Conservation (phyloP, 1,284 basidiomycete species). For the Boletellus sp. region DNA sequence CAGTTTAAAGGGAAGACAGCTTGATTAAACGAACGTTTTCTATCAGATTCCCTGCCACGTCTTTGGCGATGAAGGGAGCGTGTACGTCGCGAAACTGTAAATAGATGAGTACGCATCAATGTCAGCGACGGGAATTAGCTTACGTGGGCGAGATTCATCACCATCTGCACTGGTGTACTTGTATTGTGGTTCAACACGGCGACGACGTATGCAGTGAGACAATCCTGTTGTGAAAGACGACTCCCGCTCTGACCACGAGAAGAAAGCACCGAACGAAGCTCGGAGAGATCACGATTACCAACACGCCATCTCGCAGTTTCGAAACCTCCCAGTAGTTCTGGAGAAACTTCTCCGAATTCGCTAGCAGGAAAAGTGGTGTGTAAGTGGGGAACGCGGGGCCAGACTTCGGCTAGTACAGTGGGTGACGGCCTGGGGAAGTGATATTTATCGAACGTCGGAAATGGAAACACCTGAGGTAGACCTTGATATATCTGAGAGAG, state of each 20-base stretch:
- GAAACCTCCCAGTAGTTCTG: constrained; percentile 7
- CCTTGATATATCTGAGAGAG: constrained; percentile 17
- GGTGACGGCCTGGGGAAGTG: constrained; percentile 18
- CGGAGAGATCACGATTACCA: not conserved
- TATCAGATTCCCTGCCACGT: constrained; percentile 28
- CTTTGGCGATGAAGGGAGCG: constrained; percentile 17
- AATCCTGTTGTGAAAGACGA: too few relatives aligned
- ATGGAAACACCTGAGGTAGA: constrained; percentile 2
- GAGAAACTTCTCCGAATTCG: constrained; percentile 14
- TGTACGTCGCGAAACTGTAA: constrained; percentile 27
- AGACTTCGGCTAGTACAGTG: too few relatives aligned
- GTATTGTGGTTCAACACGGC: too few relatives aligned
- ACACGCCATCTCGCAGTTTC: constrained; percentile 22
- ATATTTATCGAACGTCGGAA: constrained; percentile 5
- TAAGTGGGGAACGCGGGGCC: too few relatives aligned
- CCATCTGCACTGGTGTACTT: too few relatives aligned
- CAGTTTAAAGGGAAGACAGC: too few relatives aligned
- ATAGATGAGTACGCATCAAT: not conserved
- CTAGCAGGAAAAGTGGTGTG: not conserved
- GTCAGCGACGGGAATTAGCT: not conserved
- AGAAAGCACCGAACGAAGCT: too few relatives aligned
- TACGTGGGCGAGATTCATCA: too few relatives aligned
- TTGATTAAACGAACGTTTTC: constrained; percentile 24
- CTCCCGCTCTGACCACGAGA: too few relatives aligned
- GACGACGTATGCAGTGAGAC: too few relatives aligned